Base-by-base conservation (phyloP, 106 monocot genomes). In the Dioscorea dumetorum region DNA sequence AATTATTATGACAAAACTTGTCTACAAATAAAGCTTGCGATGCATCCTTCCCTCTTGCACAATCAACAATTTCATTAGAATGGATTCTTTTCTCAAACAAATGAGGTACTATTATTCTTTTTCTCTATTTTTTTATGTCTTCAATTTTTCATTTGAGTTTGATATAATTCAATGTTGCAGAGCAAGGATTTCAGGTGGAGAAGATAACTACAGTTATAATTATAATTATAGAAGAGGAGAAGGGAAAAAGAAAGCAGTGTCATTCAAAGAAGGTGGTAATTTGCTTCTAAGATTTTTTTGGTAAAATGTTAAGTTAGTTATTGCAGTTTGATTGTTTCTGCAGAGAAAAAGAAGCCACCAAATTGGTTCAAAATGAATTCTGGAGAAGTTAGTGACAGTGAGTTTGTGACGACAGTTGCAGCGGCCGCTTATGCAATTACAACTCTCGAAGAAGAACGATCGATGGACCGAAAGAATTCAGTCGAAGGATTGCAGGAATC, bases 371-470 rank as follows among this genome's bases (percentile, higher is more conserved):
- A 67, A 33, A 84, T 76, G 86, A 71, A 58, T 48, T 56, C 53
- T 4, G 35, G 16, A 22, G 74, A 73, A 12, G 60, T 70, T 65
- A 11, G 58, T 28, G 81, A 80, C 62, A 80, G 67, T 19, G 80
- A 71, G 11, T 76, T 71, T n/a, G 81, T 66, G 23, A 70, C 81
- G 18, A 83, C 90, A 2, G 58, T 94, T 57, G 90, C 90, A 72
- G 94, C 87, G 64, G 79, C 87, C 51, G 85, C 94, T 54, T 81
- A 76, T 70, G 90, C 90, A 31, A 76, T 87, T 65, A 76, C 66
- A n/a, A 41, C 67, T 24, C 34, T 34, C 18, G 79, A 73, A 77
- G 73, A 82, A 75, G 68, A 75, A 58, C 34, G 51, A 14, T 73
- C 60, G n/a, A n/a, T 18, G 35, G 75, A 73, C 24, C 70, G 72